phyloP scores from a whole-genome alignment of 1,284 basidiomycete genomes.

The Naganishia liquefaciens region DNA sequence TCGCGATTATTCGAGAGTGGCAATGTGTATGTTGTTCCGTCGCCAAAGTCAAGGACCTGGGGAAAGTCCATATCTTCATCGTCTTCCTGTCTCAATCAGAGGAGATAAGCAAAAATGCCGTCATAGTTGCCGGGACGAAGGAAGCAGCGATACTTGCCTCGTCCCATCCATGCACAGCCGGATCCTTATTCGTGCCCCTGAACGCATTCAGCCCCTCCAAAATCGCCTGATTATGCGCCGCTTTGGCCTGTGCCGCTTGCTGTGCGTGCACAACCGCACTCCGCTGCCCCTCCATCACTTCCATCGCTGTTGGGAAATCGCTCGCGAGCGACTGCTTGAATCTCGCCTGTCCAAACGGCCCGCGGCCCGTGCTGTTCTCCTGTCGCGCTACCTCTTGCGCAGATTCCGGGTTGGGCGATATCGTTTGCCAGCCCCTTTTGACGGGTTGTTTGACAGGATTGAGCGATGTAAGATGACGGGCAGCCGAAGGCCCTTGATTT shows the following conservation, averaged over 20 bases:
- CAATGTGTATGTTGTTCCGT: conserved; percentile 82
- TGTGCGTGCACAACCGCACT: conserved; percentile 43
- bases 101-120: not conserved
- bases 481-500: conserved; percentile 25
- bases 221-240: conserved; percentile 63
- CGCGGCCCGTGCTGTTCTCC: not conserved
- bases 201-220: conserved; percentile 71
- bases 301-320: conserved; percentile 84
- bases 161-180: conserved; percentile 93
- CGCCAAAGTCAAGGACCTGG: conserved; percentile 88
- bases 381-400: not conserved
- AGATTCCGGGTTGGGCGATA: conserved; percentile 9
- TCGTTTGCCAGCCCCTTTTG: conserved; percentile 21
- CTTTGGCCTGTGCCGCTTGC: conserved; percentile 52
- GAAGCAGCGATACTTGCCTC: conserved; percentile 64
- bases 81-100: conserved; percentile 4
- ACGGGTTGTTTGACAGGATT: conserved; percentile 16
- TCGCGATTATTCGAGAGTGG: conserved; percentile 55
- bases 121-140: not conserved
- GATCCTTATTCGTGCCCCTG: conserved; percentile 83
- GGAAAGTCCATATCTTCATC: conserved; percentile 88
- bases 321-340: conserved; percentile 20
- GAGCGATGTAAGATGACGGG: conserved; percentile 18
- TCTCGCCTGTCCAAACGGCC: conserved; percentile 14
- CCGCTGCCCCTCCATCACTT: conserved; percentile 71